Evolutionary conservation across 192 early-diverging fungal species (phyloP), one percentile per base, ranked within the genome.

Genomic region (Geranomyces michiganensis): DNA sequence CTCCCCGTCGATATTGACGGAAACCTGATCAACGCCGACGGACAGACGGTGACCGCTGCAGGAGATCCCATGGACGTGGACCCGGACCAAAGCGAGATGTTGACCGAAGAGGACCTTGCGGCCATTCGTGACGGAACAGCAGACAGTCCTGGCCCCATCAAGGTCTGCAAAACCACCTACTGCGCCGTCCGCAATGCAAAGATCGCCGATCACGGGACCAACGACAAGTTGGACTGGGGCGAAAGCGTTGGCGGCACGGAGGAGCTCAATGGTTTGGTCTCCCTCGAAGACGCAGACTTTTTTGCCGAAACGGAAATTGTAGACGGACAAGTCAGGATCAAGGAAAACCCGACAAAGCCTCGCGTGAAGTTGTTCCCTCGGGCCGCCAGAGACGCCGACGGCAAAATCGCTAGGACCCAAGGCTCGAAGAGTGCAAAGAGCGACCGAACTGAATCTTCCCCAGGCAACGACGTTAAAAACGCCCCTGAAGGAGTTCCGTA

Each of bases 221-320:
- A 32, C 26, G 58, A 60, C 6, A 29, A 60, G 31, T 3, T 60
- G 58, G 58, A 60, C 1, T 60, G 58, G 58, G 58, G 58, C 3
- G 2, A 27, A 4, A 60, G 12, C 8, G 31, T 7, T 29, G 58
- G 9, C 58, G 58, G 58, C 12, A 8, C 58, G 6, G 58, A 60
- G 31, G 58, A 60, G 58, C 17, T 2, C 21, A 29, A 60, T 4
- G 58, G 27, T 1, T 9, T 60, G 9, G 30, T 60, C 17, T 2
- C 58, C 3, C 31, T 60, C 22, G 58, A 6, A 29, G 58, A 60
- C 31, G 17, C 58, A 2, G 21, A 60, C 17, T 60, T 60, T 29
- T 60, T 60, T 17, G 58, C 6, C 4, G 58, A 60, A 29, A 60
- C 58, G 5, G 58, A 60, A 29, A 26, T 6, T 6, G 31, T 60